Evolutionary conservation across 208 protist genomes (phyloP), one percentile per base, ranked within the genome.

Genomic region (Leptomonas pyrrhocoris): DNA sequence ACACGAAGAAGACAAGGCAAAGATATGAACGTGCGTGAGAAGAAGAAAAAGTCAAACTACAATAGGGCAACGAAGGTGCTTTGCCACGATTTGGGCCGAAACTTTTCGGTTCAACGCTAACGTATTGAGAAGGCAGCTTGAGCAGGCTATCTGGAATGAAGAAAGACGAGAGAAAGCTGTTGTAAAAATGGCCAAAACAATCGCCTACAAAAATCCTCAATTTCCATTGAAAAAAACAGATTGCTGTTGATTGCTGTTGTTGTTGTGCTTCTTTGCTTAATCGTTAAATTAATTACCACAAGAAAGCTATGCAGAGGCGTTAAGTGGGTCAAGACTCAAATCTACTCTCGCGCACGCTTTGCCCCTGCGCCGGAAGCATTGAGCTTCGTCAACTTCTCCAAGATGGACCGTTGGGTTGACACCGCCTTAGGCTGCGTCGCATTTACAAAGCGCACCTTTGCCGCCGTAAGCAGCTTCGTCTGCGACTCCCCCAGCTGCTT

Each of bases 401-500:
- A 42, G 62, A 94, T 80, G 13, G 67, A 67, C 27, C 85, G 72
- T 60, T 91, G 86, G 9, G 87, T 94, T n/a, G 81, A 74, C 18
- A 70, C 34, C 15, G 78, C 68, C 55, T 84, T 86, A n/a, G 92
- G 83, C 56, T 84, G 75, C 12, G 83, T 92, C 0, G 76, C 72
- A 31, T 86, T 90, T 31, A 70, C 74, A 71, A 90, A 93, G 21
- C 73, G 75, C n/a, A 84, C 77, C 66, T 77, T 85, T 21, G 87
- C 87, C 3, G 74, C 79, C 9, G 60, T 30, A 34, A 96, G 81
- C 57, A 81, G 86, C 60, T 81, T 84, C 30, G 62, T 68, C 59
- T 80, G 73, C 31, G 78, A 67, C 28, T 34, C 57, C 12, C 88
- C 85, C 2, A 86, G 48, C 38, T 58, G 73, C 57, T 89, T 83